Conservation (phyloP, 331 rosid genomes). For the Acacia concinna region DNA sequence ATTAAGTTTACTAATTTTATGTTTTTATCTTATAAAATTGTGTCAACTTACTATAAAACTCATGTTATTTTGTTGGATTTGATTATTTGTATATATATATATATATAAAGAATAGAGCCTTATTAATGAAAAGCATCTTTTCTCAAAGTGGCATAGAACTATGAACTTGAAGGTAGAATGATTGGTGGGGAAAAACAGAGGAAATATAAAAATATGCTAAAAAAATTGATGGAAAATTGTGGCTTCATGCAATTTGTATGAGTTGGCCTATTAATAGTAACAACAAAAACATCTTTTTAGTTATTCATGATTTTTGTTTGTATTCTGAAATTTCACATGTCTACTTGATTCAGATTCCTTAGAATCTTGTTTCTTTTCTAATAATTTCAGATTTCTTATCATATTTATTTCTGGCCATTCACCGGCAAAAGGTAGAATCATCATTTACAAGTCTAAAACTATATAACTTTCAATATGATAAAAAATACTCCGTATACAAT, state of each 20-base stretch:
- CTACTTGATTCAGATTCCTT: not conserved
- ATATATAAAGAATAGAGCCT: not conserved
- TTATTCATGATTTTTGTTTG: not conserved
- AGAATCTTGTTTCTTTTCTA: not conserved
- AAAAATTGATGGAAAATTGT: not conserved
- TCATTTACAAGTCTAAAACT: not conserved
- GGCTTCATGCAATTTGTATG: not conserved
- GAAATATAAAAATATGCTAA: not conserved
- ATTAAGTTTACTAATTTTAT: too few species aligned
- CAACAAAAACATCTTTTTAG: not conserved
- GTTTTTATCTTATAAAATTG: too few species aligned
- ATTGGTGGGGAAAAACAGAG: not conserved
- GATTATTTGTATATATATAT: too few species aligned
- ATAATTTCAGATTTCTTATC: not conserved
- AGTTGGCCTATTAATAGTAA: not conserved
- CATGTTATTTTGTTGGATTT: too few species aligned
- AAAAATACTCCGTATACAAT: not conserved
- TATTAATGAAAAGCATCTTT: not conserved
- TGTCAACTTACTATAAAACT: too few species aligned
- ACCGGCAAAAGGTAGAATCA: not conserved
- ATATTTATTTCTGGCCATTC: not conserved
- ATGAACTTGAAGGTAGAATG: not conserved
- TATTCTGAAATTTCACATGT: not conserved
- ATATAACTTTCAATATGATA: not conserved
- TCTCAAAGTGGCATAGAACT: not conserved